These are phyloP conservation scores for Exserohilum rostratum DNA, from an alignment of 2,329 filamentous ascomycete species.

Conservation along the genomic window DNA sequence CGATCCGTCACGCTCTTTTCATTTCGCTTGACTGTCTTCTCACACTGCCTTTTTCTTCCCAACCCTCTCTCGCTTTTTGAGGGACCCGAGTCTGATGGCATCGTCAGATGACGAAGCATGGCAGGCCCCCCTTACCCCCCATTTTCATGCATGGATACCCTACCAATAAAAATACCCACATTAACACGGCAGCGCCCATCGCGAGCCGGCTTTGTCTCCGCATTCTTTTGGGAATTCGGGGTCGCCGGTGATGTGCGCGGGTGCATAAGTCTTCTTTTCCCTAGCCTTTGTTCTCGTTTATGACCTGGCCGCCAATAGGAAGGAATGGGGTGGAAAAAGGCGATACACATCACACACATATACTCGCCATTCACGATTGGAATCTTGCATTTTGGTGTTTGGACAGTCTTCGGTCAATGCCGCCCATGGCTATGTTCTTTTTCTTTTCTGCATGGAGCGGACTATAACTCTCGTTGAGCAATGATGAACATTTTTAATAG, in stretches of 20 bases:
- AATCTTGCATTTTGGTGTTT: slow-evolving; percentile 9
- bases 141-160: slow-evolving; percentile 44
- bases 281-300: slow-evolving; percentile 1
- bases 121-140: slow-evolving; percentile 9
- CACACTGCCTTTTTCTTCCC: too few species aligned
- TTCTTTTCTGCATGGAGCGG: not conserved
- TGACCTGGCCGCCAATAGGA: slow-evolving; percentile 3
- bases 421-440: too few species aligned
- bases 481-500: not conserved
- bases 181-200: slow-evolving; percentile 15
- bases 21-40: slow-evolving; percentile 11
- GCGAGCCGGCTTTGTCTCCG: slow-evolving; percentile 9
- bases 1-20: slow-evolving; percentile 28
- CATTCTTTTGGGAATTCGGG: slow-evolving; percentile 10
- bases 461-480: not conserved
- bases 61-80: slow-evolving; percentile 8
- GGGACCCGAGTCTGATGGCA: slow-evolving; percentile 3
- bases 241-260: slow-evolving; percentile 10
- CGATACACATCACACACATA: slow-evolving; percentile 1
- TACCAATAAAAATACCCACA: slow-evolving; percentile 31
- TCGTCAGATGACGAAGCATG: slow-evolving; percentile 33
- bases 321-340: not conserved
- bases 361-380: slow-evolving; percentile 8
- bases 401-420: not conserved
- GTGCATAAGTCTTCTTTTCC: slow-evolving; percentile 1